Percentiles rank a stretch among this genome's conserved stretches.
phyloP scores from a whole-genome alignment of 331 rosid species.

The Ulmus americana region DNA sequence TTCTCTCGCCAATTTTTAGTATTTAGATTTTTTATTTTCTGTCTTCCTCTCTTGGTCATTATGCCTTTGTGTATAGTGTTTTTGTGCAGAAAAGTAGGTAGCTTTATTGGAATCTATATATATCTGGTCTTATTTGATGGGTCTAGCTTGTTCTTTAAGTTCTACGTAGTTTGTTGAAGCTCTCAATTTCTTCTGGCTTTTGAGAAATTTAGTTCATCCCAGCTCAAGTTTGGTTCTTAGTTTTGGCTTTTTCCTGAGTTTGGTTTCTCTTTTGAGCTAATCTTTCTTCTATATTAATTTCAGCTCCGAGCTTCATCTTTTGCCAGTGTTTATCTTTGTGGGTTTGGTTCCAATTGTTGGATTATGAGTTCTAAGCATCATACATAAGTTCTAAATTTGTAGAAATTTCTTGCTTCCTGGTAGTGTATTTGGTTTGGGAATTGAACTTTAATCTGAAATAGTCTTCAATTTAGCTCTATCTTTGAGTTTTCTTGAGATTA shows the following conservation, averaged over 20 bases:
- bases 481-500: too few species aligned
- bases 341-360: background rate
- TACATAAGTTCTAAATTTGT: too few species aligned
- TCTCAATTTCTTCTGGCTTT: conserved; percentile 17
- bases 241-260: conserved; percentile 3
- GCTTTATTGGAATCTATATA: conserved; percentile 60
- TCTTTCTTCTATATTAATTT: background rate
- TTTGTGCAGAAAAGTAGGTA: conserved; percentile 33
- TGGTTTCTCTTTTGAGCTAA: conserved; percentile 7
- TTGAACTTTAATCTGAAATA: too few species aligned
- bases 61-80: conserved; percentile 40
- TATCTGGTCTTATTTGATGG: conserved; percentile 24
- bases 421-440: conserved; percentile 6
- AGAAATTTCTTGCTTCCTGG: background rate
- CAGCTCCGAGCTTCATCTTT: conserved; percentile 4
- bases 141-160: conserved; percentile 27
- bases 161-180: conserved; percentile 1
- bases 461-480: too few species aligned
- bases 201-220: conserved; percentile 3
- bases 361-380: too few species aligned
- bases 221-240: conserved; percentile 3
- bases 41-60: conserved; percentile 28
- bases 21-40: too few species aligned
- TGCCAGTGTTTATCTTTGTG: background rate
- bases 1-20: too few species aligned